phyloP scores from a whole-genome alignment of 345 rosid genomes.

The Euclidium syriacum region DNA sequence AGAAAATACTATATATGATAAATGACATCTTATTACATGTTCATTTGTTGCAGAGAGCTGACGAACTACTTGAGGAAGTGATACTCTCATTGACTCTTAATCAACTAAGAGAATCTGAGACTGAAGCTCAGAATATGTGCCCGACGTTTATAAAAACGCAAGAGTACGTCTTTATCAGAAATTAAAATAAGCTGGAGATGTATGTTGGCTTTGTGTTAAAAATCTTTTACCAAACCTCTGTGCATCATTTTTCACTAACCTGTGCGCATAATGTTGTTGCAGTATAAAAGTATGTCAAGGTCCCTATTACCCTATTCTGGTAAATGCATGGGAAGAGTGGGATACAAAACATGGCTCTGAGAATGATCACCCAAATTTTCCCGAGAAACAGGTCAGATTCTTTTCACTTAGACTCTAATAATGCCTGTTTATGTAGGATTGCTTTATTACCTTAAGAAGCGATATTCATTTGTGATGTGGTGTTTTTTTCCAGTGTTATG shows the following conservation, averaged over 20 bases:
- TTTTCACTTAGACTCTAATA: constrained; percentile 9
- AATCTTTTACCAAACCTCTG: background rate
- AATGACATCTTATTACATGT: constrained; percentile 16
- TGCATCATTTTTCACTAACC: constrained; percentile 4
- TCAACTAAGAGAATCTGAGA: constrained; percentile 40
- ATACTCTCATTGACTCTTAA: constrained; percentile 77
- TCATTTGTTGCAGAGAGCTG: constrained; percentile 71
- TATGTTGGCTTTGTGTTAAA: background rate
- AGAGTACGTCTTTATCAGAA: constrained; percentile 55
- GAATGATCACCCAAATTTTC: constrained; percentile 90
- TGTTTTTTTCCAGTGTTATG: constrained; percentile 56
- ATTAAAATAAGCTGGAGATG: constrained; percentile 11
- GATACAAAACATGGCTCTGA: constrained; percentile 74
- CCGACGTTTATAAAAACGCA: constrained; percentile 63
- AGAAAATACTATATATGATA: background rate
- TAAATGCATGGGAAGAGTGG: constrained; percentile 95
- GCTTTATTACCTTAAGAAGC: background rate
- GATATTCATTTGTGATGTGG: constrained; percentile 6
- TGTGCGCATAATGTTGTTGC: constrained; percentile 10
- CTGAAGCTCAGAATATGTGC: constrained; percentile 44
- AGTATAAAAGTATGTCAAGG: constrained; percentile 89
- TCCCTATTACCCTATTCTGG: constrained; percentile 57
- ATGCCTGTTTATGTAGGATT: background rate
- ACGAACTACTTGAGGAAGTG: constrained; percentile 91
- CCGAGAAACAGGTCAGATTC: constrained; percentile 62